Evolutionary conservation across 2,329 filamentous ascomycete genomes (phyloP), one percentile per base, ranked within the genome.

Genomic region (Thielaviopsis musarum): DNA sequence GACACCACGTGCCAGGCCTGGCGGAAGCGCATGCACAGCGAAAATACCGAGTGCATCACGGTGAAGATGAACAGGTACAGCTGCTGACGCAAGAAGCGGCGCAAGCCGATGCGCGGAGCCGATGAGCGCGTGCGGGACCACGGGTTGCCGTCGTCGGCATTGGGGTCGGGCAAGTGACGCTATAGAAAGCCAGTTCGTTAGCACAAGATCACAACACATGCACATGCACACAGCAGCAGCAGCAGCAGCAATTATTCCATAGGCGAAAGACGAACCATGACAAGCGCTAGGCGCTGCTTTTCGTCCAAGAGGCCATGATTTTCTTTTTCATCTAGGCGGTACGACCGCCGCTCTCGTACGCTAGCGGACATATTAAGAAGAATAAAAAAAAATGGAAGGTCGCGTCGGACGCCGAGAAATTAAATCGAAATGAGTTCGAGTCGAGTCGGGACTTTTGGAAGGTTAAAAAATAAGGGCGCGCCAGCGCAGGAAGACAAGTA

Each of bases 1-100:
- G 83, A 76, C 56, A 95, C 78, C 9, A 85, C 81, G 69, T 91
- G 85, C 73, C 89, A 93, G 59, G 83, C 81, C 68, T 89, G 84
- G 61, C 91, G 84, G 61, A 88, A 72, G 63, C 90, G 86, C 65
- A 96, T 85, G 70, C 93, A 94, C 64, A 97, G 75, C 6, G 88
- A 91, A 73, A 95, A 97, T 65, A 95, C 69, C 63, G 85, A 79
- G 67, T 95, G 89, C 64, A 91, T 75, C 60, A 87, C 66, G 62
- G 79, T 77, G 70, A 85, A 90, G 62, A 88, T 69, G 49, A 88
- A 69, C 58, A 83, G 69, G 70, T 89, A 79, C 51, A 91, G 70
- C 67, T 85, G 80, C 58, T 73, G 74, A 62, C 74, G 75, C 52
- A 88, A 65, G 66, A 87, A 82, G 59, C 77, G 77, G 62, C 82